Percentiles rank a stretch among this genome's conserved stretches.
These are phyloP conservation scores for Echinochloa phyllopogon DNA, from an alignment of 176 grass and related monocot species.

Conservation along the genomic window DNA sequence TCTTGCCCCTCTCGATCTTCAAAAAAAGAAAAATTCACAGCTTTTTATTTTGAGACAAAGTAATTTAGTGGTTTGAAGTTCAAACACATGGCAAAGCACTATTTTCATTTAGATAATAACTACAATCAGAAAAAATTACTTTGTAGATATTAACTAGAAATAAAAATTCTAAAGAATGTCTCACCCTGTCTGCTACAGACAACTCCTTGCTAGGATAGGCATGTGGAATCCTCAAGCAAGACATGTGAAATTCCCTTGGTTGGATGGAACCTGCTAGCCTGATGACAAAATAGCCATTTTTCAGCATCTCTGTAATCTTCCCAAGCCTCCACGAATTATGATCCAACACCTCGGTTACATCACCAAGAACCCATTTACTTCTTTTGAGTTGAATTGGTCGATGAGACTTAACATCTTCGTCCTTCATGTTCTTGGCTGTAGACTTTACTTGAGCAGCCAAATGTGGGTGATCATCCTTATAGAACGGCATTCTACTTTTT, in stretches of 20 bases:
- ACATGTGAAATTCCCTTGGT: slow-evolving; percentile 50
- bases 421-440: slow-evolving; percentile 25
- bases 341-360: slow-evolving; percentile 54
- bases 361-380: slow-evolving; percentile 52
- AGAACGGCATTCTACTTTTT: slow-evolving; percentile 30
- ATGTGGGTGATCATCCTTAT: slow-evolving; percentile 23
- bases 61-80: slow-evolving; percentile 16
- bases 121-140: neutral
- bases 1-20: no score
- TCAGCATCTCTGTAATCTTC: slow-evolving; percentile 52
- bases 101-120: neutral
- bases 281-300: slow-evolving; percentile 39
- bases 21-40: neutral
- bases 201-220: slow-evolving; percentile 27
- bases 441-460: slow-evolving; percentile 19
- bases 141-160: slow-evolving; percentile 10
- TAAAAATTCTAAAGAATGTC: slow-evolving; percentile 14
- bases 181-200: slow-evolving; percentile 34
- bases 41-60: neutral
- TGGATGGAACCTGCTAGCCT: slow-evolving; percentile 45
- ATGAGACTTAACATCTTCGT: slow-evolving; percentile 29
- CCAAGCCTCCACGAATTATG: slow-evolving; percentile 49
- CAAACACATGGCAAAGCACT: neutral
- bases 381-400: slow-evolving; percentile 16
- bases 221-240: slow-evolving; percentile 48